Evolutionary conservation across 805 yeast genomes (phyloP), one percentile per base, ranked within the genome.

Genomic region (Wickerhamiella sergipiensis): DNA sequence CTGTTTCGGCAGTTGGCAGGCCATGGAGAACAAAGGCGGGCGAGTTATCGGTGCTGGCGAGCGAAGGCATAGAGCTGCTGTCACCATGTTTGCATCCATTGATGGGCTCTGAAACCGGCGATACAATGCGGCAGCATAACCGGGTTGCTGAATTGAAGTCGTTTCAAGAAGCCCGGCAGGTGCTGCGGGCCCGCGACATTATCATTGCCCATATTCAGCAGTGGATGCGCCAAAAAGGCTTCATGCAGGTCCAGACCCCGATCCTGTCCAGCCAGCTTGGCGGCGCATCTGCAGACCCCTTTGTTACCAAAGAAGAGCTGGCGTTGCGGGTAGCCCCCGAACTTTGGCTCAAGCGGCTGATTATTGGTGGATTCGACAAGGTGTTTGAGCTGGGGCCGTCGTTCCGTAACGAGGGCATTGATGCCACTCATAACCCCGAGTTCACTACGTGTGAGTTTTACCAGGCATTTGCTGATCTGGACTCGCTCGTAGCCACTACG

Each of bases 231-330:
- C 55, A 48, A 15, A n/a, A 18, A 8, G 78, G 71, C 1, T 92
- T 88, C 57, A 54, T 85, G 2, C 96, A 88, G 63, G 95, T 92
- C 0, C 84, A 82, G 48, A 92, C 99, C 0, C 99, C 99, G 0
- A 76, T 88, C 1, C 65, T 92, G 12, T 77, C 87, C 0, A 59
- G 70, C 6, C 68, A 71, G 33, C 78, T 88, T 0, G 85, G 87
- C 17, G 98, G 98, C 2, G 98, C 99, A 5, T 80, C 81, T 59
- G 97, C 98, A 0, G 75, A 76, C n/a, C 95, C 97, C 0, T 92
- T 92, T 58, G 61, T 60, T 0, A 87, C 97, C 0, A 62, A 64
- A 49, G 72, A 52, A 59, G 53, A 52, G 2, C 65, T 87, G 8
- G 81, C 77, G 50, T 65, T 92, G 45, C 69, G 98, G 43, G 90